Base-by-base conservation (phyloP, 2,329 filamentous ascomycete species). In the Stylonectria norvegica region DNA sequence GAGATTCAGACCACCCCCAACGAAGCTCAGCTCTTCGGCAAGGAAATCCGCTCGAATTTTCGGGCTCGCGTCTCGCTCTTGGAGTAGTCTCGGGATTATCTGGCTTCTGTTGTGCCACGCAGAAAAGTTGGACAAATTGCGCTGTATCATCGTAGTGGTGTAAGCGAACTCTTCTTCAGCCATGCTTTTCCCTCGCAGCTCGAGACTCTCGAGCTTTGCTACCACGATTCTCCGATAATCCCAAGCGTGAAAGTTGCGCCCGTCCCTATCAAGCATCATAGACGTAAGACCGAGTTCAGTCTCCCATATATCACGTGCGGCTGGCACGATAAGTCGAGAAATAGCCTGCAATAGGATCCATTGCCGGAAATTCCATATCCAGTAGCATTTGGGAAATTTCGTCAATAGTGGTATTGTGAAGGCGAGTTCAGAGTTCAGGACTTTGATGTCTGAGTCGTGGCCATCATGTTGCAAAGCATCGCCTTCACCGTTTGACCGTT, bases 161-260 rank as follows among this genome's bases (percentile, higher is more conserved):
- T 96, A 97, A 23, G 78, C 81, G 52, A 95, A 93, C 63, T 98
- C 93, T 12, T 74, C 59, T 64, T 95, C 84, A 2, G 79, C 80
- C 73, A 95, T 79, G 61, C 79, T 86, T 35, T 64, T 62, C 2
- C 75, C 77, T 5, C 66, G 59, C 5, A 82, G 62, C 12, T 55
- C 62, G 1, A 65, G 30, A 39, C 76, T 78, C 63, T 95, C 88
- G 2, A 97, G 73, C 42, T 81, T 77, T n/a, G 74, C 68, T 3
- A 96, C 82, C 5, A 96, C 82, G 38, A 80, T 77, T 33, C 89
- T 81, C 37, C 93, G 76, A 63, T 98, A 98, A 30, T 85, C 83
- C 93, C 93, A 98, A 20, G 91, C 93, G 61, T 97, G 93, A 60
- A 96, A 98, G 61, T 98, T 98, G 36, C 93, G 81, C 48, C 78